A percentile compares a stretch with the other conserved stretches of the same genome.
These are phyloP conservation scores for Limtongia smithiae DNA, from an alignment of 805 yeast genomes.

Conservation along the genomic window DNA sequence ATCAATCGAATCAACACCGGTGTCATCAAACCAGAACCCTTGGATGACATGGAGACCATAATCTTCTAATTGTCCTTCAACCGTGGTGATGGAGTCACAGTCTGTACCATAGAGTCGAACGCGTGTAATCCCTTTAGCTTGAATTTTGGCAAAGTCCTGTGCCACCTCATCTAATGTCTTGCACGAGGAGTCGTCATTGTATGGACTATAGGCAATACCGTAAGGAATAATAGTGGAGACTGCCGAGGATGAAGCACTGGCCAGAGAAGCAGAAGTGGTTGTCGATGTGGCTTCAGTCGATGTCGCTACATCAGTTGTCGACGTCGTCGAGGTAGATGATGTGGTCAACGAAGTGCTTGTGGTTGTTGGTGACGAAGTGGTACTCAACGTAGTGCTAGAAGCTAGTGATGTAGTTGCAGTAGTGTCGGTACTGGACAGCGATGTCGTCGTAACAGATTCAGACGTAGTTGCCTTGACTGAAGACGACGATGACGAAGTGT, in stretches of 20 bases:
- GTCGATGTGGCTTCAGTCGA: constrained; percentile 1
- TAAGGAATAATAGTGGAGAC: constrained; percentile 18
- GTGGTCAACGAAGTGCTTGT: background rate
- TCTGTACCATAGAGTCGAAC: constrained; percentile 86
- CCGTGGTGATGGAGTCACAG: constrained; percentile 62
- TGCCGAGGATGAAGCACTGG: constrained; percentile 5
- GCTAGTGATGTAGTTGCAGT: background rate
- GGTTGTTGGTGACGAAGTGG: background rate
- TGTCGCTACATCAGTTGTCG: constrained; percentile 6
- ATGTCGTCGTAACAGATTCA: background rate
- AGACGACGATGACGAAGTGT: background rate
- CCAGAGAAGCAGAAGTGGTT: constrained; percentile 4
- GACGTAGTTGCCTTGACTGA: background rate
- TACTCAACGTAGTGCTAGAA: background rate
- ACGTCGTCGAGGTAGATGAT: background rate
- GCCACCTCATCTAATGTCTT: constrained; percentile 55
- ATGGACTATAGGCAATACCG: constrained; percentile 49
- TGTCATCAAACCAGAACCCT: constrained; percentile 73
- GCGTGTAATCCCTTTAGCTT: constrained; percentile 56
- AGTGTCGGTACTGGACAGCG: too few relatives aligned
- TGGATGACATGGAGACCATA: constrained; percentile 70
- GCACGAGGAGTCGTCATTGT: constrained; percentile 56
- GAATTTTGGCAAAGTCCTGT: constrained; percentile 57
- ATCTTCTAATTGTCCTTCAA: constrained; percentile 5
- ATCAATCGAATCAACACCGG: constrained; percentile 71